A percentile compares a stretch with the other conserved stretches of the same genome.
phyloP scores from a whole-genome alignment of 352 stramenopile genomes.

The Globisporangium lucens region DNA sequence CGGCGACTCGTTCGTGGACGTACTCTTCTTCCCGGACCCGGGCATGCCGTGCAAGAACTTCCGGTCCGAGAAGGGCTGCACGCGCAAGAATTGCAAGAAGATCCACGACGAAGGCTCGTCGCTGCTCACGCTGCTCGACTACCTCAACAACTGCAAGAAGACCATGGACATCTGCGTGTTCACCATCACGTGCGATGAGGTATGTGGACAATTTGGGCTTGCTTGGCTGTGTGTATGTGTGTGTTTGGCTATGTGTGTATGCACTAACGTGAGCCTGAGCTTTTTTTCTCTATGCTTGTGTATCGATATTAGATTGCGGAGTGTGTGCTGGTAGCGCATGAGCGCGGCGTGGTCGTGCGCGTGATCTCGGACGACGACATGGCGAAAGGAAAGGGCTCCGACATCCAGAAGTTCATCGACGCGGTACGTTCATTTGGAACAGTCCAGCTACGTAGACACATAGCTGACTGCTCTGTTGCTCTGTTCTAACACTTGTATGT shows the following conservation, averaged over 20 bases:
- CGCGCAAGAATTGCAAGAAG: slow-evolving; percentile 60
- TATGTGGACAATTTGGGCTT: slow-evolving; percentile 10
- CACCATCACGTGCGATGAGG: slow-evolving; percentile 72
- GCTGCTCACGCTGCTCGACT: slow-evolving; percentile 50
- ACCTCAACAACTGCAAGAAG: slow-evolving; percentile 36
- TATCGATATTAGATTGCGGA: slow-evolving; percentile 41
- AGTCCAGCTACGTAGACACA: too few relatives aligned
- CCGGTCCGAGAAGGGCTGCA: slow-evolving; percentile 42
- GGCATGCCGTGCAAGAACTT: slow-evolving; percentile 62
- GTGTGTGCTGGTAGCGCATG: slow-evolving; percentile 49
- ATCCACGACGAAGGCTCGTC: slow-evolving; percentile 61
- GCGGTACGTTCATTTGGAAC: slow-evolving; percentile 28
- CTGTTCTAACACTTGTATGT: background rate
- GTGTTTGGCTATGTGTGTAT: background rate
- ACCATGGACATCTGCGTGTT: slow-evolving; percentile 74
- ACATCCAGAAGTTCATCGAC: slow-evolving; percentile 76
- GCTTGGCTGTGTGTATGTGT: background rate
- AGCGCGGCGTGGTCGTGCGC: slow-evolving; percentile 47
- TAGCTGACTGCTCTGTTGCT: background rate
- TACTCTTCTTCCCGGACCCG: slow-evolving; percentile 70
- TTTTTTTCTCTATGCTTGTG: background rate
- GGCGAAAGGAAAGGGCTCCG: slow-evolving; percentile 51
- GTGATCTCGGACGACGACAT: slow-evolving; percentile 69
- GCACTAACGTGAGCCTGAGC: too few relatives aligned
- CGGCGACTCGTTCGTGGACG: slow-evolving; percentile 64